phyloP scores from a whole-genome alignment of 23 red algal species.

The Gracilaria caudata region DNA sequence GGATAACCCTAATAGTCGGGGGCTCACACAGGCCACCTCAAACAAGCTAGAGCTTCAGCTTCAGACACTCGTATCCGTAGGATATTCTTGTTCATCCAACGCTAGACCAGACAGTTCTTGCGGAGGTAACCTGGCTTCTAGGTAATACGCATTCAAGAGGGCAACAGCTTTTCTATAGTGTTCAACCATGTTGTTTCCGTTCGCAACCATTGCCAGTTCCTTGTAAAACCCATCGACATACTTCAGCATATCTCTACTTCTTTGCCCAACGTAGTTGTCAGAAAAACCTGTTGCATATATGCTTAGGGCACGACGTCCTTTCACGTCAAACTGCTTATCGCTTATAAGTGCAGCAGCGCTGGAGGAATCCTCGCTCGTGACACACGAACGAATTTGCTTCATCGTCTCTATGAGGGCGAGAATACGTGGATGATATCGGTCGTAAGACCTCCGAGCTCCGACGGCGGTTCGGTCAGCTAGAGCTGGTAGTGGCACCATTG shows the following conservation, averaged over 20 bases:
- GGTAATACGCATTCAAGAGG: slow-evolving; percentile 28
- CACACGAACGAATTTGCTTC: slow-evolving; percentile 25
- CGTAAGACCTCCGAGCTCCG: slow-evolving; percentile 54
- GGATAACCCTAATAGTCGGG: no score
- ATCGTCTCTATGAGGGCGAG: slow-evolving; percentile 31
- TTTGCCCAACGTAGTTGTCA: slow-evolving; percentile 56
- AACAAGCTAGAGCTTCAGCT: background rate
- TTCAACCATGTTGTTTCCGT: slow-evolving; percentile 37
- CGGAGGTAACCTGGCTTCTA: slow-evolving; percentile 31
- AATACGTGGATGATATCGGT: slow-evolving; percentile 69
- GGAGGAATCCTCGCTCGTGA: slow-evolving; percentile 19
- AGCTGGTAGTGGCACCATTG: background rate
- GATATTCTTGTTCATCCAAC: background rate
- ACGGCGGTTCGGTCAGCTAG: slow-evolving; percentile 59
- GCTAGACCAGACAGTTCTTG: slow-evolving; percentile 25
- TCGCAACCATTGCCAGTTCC: slow-evolving; percentile 38
- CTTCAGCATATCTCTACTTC: slow-evolving; percentile 45
- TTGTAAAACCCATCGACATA: slow-evolving; percentile 52
- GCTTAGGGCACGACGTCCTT: slow-evolving; percentile 52
- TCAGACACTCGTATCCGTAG: background rate
- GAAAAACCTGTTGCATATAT: slow-evolving; percentile 67
- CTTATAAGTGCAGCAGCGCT: slow-evolving; percentile 13
- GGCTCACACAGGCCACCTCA: no score
- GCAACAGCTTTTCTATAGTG: slow-evolving; percentile 38
- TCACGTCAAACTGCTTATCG: slow-evolving; percentile 62